A percentile compares a stretch with the other conserved stretches of the same genome.
These are phyloP conservation scores for Dichomitus squalens DNA, from an alignment of 1,284 basidiomycete genomes.

Conservation along the genomic window DNA sequence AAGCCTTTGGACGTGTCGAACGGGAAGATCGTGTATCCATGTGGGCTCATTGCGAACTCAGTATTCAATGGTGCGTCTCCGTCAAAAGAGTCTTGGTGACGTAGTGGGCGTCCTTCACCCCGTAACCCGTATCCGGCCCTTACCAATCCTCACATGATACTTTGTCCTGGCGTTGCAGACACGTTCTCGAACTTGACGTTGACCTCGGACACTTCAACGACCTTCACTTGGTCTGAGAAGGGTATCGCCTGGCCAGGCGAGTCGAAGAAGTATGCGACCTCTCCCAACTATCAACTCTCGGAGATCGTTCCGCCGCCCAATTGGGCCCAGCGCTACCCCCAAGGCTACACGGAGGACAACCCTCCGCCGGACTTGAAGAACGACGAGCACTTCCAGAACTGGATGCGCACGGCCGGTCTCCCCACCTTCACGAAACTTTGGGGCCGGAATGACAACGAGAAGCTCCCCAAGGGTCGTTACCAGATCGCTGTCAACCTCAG, in stretches of 20 bases:
- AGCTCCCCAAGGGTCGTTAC: slow-evolving; percentile 79
- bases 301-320: slow-evolving; percentile 92
- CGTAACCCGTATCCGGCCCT: slow-evolving; percentile 4
- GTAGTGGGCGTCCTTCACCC: neutral
- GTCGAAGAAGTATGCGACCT: slow-evolving; percentile 81
- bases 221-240: slow-evolving; percentile 78
- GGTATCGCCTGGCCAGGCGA: slow-evolving; percentile 97
- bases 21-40: slow-evolving; percentile 82
- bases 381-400: slow-evolving; percentile 98
- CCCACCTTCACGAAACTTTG: slow-evolving; percentile 97
- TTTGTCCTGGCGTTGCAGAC: slow-evolving; percentile 49
- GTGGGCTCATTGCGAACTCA: slow-evolving; percentile 98
- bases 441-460: slow-evolving; percentile 84
- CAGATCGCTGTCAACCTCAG: slow-evolving; percentile 81
- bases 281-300: slow-evolving; percentile 57
- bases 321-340: slow-evolving; percentile 76
- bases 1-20: slow-evolving; percentile 73
- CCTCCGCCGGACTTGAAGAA: slow-evolving; percentile 76
- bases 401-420: slow-evolving; percentile 98
- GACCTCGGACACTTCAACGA: slow-evolving; percentile 49
- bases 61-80: slow-evolving; percentile 83
- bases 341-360: slow-evolving; percentile 70
- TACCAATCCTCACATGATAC: neutral
- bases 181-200: slow-evolving; percentile 74
- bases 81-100: no score